Evolutionary conservation across 176 grass and related monocot species (phyloP).

Genomic region (bread wheat (Triticum aestivum)): DNA sequence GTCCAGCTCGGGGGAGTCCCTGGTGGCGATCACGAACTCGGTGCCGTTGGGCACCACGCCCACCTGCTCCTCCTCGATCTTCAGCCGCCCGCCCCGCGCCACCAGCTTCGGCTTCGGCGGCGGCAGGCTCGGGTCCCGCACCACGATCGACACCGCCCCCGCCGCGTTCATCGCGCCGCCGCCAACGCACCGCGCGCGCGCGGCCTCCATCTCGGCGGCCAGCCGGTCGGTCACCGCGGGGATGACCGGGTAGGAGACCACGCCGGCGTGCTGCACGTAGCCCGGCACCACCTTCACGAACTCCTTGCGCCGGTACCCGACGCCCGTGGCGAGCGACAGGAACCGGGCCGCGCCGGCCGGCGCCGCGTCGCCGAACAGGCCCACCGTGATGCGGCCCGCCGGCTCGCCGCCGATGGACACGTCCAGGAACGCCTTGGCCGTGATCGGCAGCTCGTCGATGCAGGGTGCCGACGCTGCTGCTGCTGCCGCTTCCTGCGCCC

Average conservation of each 20-base stretch:
- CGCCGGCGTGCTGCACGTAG: slow-evolving; percentile 87
- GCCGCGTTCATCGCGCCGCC: slow-evolving; percentile 32
- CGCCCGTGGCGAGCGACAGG: slow-evolving; percentile 54
- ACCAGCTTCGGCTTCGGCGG: slow-evolving; percentile 87
- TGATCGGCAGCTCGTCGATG: slow-evolving; percentile 30
- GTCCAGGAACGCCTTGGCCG: slow-evolving; percentile 69
- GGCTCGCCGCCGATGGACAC: slow-evolving; percentile 83
- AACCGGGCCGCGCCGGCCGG: slow-evolving; percentile 68
- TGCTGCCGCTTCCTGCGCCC: slow-evolving; percentile 14
- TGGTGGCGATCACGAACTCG: slow-evolving; percentile 70
- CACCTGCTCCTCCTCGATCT: slow-evolving; percentile 65
- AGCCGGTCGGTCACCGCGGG: slow-evolving; percentile 43
- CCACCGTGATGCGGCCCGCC: slow-evolving; percentile 69
- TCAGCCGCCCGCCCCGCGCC: slow-evolving; percentile 65
- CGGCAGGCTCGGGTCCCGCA: slow-evolving; percentile 70
- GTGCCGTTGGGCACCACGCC: slow-evolving; percentile 70
- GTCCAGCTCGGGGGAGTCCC: slow-evolving; percentile 67
- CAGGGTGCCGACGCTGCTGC: neutral
- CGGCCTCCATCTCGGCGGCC: slow-evolving; percentile 48
- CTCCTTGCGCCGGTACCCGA: slow-evolving; percentile 91
- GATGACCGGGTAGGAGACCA: slow-evolving; percentile 45
- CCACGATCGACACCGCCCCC: slow-evolving; percentile 66
- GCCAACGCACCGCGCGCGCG: slow-evolving; percentile 38
- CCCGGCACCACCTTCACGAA: slow-evolving; percentile 77
- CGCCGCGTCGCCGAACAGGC: slow-evolving; percentile 50